Evolutionary conservation across 805 yeast species (phyloP), one percentile per base, ranked within the genome.

Genomic region (Candida lessepsii): DNA sequence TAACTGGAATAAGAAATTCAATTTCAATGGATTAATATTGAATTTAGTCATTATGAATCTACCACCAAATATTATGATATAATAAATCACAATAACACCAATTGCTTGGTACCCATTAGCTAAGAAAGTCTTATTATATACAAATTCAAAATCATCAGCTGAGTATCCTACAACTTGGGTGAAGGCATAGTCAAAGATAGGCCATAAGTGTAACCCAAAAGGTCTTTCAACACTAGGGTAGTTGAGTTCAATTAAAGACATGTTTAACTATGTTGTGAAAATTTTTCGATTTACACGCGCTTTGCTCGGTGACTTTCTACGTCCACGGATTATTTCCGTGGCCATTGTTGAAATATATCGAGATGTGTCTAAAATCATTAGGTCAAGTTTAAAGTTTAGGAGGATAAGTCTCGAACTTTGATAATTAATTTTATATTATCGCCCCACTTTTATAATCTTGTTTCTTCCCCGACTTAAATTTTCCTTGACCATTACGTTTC

Each of bases 1-100:
- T 45, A 88, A 55, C 69, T 89, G 96, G 73, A 88, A 90, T 46
- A 89, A 60, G 28, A 69, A 62, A 60, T 83, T 83, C 62, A 90
- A 73, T 64, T 84, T 83, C 61, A 85, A 75, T 11, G 96, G 86
- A 29, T 81, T 75, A 35, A 73, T 62, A 35, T 72, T 67, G 29
- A 73, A 51, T 42, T 62, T 65, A 44, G 69, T 67, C 63, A 85
- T 70, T 32, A 86, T 51, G 39, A 65, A 70, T 56, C 89, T 82
- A 41, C 96, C 97, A 46, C 96, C 95, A 46, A 70, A 70, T 34
- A 70, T 64, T 35, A 65, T 56, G 19, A 61, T 52, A 49, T 70
- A 70, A 54, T 70, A 70, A 13, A 52, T 67, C 11, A 62, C 60
- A 43, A 75, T 68, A 33, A 68, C 61, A 16, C 67, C 58, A 28